Base-by-base conservation (phyloP, 177 flowering plant genomes). In the Tripterygium wilfordii region DNA sequence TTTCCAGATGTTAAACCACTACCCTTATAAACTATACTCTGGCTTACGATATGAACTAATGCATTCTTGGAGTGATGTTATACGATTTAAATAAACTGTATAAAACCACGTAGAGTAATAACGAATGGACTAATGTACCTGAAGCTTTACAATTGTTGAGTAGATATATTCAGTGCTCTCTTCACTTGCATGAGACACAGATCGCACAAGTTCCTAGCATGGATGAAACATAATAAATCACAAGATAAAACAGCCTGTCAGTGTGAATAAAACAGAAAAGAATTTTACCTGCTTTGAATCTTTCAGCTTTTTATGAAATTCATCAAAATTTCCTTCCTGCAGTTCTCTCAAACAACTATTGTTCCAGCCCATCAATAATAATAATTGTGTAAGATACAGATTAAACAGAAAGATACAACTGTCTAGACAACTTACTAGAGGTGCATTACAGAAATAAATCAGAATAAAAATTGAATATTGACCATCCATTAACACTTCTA, bases 121-220 rank as follows among this genome's bases (percentile, higher is more conserved):
- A n/a, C n/a, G n/a, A n/a, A n/a, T n/a, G n/a, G n/a, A n/a, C n/a
- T n/a, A n/a, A 26, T 5, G 40, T 65, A 91, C 98, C 98, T 92
- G 98, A 54, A 92, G 94, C 54, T 76, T 92, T 35, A 85, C 60
- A 20, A 92, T 75, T 49, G 87, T 57, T 16, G 92, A 80, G 51
- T 80, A 76, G 35, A 92, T 82, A 45, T 68, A 64, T 65, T 83
- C 82, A 14, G 96, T 85, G 57, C 98, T 83, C 64, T 92, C 95
- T 65, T 82, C 83, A 64, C 96, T 88, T 49, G 95, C 83, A 66
- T 69, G 80, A 59, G 70, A 62, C 17, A 92, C 62, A 26, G 84
- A 83, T 42, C 64, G 49, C 42, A 92, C 76, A 61, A 92, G 94
- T 45, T 79, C 96, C 98, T 92, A 56, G 38, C 24, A 53, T 10